Evolutionary conservation across 768 basidiomycete genomes (phyloP).

Genomic region (Phanerodontia chrysosporium): DNA sequence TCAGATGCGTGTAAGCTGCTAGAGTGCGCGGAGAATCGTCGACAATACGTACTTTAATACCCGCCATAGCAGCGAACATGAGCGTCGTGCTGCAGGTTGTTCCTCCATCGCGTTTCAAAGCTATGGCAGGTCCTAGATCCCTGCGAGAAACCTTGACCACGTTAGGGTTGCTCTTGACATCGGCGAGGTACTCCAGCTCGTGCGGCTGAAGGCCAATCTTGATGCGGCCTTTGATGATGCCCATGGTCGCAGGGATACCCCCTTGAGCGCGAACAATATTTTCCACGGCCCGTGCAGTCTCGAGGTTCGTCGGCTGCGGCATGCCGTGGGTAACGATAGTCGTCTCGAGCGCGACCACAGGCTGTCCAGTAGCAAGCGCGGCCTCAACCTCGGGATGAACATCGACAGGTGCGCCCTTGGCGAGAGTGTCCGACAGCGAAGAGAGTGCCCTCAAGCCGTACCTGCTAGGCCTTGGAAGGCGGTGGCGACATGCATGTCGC

Average conservation of each 20-base stretch:
- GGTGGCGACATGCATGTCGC: slow-evolving; percentile 10
- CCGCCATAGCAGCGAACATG: slow-evolving; percentile 72
- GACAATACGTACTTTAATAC: slow-evolving; percentile 64
- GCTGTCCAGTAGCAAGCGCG: slow-evolving; percentile 58
- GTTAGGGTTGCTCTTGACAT: slow-evolving; percentile 35
- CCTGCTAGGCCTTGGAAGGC: slow-evolving; percentile 1
- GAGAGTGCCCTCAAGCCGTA: slow-evolving; percentile 10
- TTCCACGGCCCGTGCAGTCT: slow-evolving; percentile 71
- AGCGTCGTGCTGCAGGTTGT: slow-evolving; percentile 71
- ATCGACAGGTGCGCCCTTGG: slow-evolving; percentile 42
- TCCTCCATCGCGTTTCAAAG: slow-evolving; percentile 69
- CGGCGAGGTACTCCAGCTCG: slow-evolving; percentile 70
- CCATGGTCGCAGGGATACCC: slow-evolving; percentile 89
- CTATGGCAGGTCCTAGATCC: slow-evolving; percentile 75
- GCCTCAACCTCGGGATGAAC: slow-evolving; percentile 81
- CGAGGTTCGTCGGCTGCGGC: slow-evolving; percentile 73
- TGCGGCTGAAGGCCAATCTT: slow-evolving; percentile 73
- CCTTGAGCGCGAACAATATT: slow-evolving; percentile 67
- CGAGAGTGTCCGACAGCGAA: slow-evolving; percentile 19
- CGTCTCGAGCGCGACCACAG: slow-evolving; percentile 89
- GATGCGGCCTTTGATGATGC: slow-evolving; percentile 74
- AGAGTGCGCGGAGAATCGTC: background rate
- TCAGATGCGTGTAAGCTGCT: background rate
- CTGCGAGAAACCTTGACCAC: slow-evolving; percentile 70
- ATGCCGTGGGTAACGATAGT: slow-evolving; percentile 92